Evolutionary conservation across 495 filamentous ascomycete species (phyloP).

Genomic region (Neurospora pannonica): DNA sequence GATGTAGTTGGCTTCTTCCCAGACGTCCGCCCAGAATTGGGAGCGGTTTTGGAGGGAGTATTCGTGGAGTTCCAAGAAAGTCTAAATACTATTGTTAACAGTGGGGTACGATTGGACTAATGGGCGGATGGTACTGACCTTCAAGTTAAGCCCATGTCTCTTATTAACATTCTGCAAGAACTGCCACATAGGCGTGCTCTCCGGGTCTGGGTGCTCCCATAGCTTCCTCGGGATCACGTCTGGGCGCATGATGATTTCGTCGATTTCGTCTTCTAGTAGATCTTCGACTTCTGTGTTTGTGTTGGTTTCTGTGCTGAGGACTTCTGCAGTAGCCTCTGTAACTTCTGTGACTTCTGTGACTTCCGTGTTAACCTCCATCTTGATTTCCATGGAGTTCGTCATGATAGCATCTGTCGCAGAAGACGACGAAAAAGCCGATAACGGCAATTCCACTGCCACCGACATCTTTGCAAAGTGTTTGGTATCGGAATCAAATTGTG

Average conservation of each 20-base stretch:
- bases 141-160: constrained; percentile 30
- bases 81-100: constrained; percentile 21
- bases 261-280: background rate
- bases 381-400: background rate
- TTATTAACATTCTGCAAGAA: constrained; percentile 42
- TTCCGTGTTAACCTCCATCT: background rate
- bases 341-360: background rate
- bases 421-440: background rate
- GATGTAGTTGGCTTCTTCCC: constrained; percentile 49
- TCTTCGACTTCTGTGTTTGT: background rate
- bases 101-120: background rate
- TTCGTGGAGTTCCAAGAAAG: constrained; percentile 54
- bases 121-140: constrained; percentile 21
- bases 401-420: background rate
- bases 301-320: background rate
- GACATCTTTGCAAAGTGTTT: background rate
- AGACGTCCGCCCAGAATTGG: constrained; percentile 58
- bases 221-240: background rate
- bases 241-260: background rate
- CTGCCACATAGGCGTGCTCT: constrained; percentile 41
- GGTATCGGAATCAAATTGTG: background rate
- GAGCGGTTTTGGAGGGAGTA: constrained; percentile 53
- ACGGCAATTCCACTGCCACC: background rate
- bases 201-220: constrained; percentile 45
- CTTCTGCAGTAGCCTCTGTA: background rate